Conservation (phyloP, 1,139 yeast species). For the Suhomyces choctaworum region DNA sequence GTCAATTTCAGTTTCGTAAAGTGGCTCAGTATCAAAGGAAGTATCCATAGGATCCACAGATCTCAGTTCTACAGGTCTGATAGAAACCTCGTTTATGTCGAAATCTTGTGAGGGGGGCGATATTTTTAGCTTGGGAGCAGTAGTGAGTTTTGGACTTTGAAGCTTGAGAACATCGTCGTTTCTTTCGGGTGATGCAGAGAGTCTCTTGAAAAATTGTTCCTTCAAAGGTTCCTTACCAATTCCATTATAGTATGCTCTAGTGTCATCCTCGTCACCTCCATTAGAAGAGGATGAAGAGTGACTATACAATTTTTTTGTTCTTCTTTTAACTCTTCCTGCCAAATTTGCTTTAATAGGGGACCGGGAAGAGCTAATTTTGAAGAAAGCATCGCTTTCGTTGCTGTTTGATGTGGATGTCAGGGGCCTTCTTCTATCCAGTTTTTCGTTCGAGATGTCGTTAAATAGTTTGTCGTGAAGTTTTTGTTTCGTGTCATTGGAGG, state of each 20-base stretch:
- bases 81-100: slow-evolving; percentile 15
- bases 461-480: slow-evolving; percentile 37
- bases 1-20: slow-evolving; percentile 3
- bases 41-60: slow-evolving; percentile 1
- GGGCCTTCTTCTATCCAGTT: slow-evolving; percentile 7
- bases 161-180: neutral
- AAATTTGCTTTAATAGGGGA: slow-evolving; percentile 11
- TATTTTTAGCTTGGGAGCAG: slow-evolving; percentile 4
- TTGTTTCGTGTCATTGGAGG: slow-evolving; percentile 6
- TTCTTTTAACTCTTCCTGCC: slow-evolving; percentile 13
- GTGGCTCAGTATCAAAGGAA: slow-evolving; percentile 3
- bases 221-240: slow-evolving; percentile 13
- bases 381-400: slow-evolving; percentile 12
- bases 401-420: slow-evolving; percentile 11
- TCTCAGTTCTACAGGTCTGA: slow-evolving; percentile 11
- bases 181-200: slow-evolving; percentile 11
- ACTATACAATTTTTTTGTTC: slow-evolving; percentile 11
- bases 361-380: slow-evolving; percentile 9
- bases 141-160: slow-evolving; percentile 5
- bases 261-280: slow-evolving; percentile 9
- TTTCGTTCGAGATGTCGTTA: slow-evolving; percentile 1
- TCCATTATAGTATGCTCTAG: neutral
- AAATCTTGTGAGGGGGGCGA: slow-evolving; percentile 7
- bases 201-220: slow-evolving; percentile 19
- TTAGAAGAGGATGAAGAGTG: slow-evolving; percentile 14